A percentile compares a stretch with the other conserved stretches of the same genome.
Evolutionary conservation across 2,329 filamentous ascomycete genomes (phyloP).

Genomic region (Ceratocystis variospora): DNA sequence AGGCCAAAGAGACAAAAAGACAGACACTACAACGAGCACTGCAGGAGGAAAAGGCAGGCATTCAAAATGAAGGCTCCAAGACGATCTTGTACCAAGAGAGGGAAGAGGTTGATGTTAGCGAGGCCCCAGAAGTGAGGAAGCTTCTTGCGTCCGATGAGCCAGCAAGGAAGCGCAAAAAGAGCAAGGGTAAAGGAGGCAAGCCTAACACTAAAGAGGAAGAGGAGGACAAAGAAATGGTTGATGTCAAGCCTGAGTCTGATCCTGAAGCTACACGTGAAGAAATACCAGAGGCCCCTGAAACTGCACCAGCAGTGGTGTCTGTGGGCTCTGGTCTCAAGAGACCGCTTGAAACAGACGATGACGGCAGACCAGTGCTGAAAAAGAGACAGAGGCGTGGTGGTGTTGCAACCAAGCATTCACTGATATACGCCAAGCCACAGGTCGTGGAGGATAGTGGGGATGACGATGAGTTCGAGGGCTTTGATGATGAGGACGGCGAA

Average conservation of each 20-base stretch:
- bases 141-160: conserved; percentile 24
- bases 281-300: neutral
- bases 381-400: conserved; percentile 63
- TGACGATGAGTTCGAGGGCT: conserved; percentile 42
- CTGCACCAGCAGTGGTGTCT: conserved; percentile 13
- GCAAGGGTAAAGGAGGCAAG: conserved; percentile 19
- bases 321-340: conserved; percentile 74
- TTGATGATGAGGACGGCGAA: conserved; percentile 28
- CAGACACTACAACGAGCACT: conserved; percentile 52
- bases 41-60: conserved; percentile 50
- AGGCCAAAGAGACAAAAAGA: conserved; percentile 55
- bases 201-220: conserved; percentile 3
- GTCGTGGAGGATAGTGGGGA: conserved; percentile 32
- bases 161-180: conserved; percentile 24
- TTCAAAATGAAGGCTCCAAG: conserved; percentile 35
- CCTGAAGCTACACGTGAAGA: conserved; percentile 1
- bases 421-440: conserved; percentile 29
- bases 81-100: conserved; percentile 39
- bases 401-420: conserved; percentile 41
- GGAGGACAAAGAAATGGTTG: neutral
- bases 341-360: conserved; percentile 65
- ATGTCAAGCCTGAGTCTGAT: conserved; percentile 16
- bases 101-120: conserved; percentile 16
- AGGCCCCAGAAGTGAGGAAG: conserved; percentile 12
- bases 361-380: conserved; percentile 67